Evolutionary conservation across 148 eudicot genomes (phyloP).

Genomic region (Mesembryanthemum crystallinum): DNA sequence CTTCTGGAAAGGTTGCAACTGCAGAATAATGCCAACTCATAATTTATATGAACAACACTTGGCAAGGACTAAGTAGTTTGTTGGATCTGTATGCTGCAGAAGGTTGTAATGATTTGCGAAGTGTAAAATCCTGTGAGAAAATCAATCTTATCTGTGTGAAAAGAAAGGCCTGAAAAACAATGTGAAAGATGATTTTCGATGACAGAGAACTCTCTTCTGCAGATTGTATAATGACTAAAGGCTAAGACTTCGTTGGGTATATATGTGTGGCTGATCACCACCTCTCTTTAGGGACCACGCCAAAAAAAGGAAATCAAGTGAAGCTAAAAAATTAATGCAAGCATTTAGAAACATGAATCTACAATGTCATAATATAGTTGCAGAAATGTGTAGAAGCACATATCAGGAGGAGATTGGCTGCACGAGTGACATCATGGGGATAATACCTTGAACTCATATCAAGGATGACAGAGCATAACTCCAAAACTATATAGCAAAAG

Average conservation of each 20-base stretch:
- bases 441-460: slow-evolving; percentile 60
- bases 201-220: too few species aligned
- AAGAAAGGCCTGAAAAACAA: too few species aligned
- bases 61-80: neutral
- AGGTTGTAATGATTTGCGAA: too few species aligned
- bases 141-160: too few species aligned
- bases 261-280: neutral
- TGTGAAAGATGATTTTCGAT: too few species aligned
- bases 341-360: neutral
- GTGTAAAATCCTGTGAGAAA: too few species aligned
- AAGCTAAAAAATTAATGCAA: neutral
- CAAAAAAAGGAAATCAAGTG: too few species aligned
- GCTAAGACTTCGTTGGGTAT: too few species aligned
- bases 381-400: slow-evolving; percentile 3
- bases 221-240: too few species aligned
- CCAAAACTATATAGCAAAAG: slow-evolving; percentile 6
- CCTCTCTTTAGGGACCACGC: neutral
- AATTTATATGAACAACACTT: neutral
- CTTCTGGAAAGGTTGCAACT: neutral
- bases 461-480: slow-evolving; percentile 36
- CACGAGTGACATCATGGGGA: slow-evolving; percentile 89
- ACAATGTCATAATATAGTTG: too few species aligned
- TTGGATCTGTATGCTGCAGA: too few species aligned
- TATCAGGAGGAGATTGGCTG: slow-evolving; percentile 92
- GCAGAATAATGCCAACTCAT: neutral